These are phyloP conservation scores for Penicillium olsonii DNA, from an alignment of 2,329 filamentous ascomycete species.

Conservation along the genomic window DNA sequence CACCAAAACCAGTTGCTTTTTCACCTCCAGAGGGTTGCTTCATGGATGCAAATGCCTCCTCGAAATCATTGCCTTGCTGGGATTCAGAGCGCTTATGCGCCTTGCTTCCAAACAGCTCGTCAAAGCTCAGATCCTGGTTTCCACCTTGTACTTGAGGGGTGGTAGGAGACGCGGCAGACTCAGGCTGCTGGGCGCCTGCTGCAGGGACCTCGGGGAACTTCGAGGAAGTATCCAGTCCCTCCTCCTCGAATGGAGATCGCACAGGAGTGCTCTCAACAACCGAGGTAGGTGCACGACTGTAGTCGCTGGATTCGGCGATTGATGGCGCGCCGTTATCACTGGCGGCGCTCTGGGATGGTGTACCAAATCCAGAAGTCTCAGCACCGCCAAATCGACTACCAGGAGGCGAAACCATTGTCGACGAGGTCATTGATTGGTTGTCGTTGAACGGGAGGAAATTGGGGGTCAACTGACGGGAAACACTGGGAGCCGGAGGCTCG, in stretches of 20 bases:
- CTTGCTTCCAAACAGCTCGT: constrained; percentile 48
- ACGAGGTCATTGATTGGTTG: constrained; percentile 71
- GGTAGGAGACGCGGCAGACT: constrained; percentile 49
- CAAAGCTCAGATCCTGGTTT: constrained; percentile 44
- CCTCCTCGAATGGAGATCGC: constrained; percentile 40
- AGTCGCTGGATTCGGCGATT: constrained; percentile 26
- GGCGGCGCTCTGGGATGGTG: constrained; percentile 42
- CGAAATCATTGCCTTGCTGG: constrained; percentile 50
- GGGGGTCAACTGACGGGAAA: constrained; percentile 76
- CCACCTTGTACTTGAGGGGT: constrained; percentile 23
- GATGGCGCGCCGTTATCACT: constrained; percentile 34
- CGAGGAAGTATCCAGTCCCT: constrained; percentile 24
- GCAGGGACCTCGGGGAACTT: constrained; percentile 24
- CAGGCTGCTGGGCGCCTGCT: constrained; percentile 16
- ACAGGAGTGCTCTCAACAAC: constrained; percentile 18
- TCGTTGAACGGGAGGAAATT: constrained; percentile 71
- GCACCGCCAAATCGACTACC: constrained; percentile 61
- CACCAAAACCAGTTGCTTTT: constrained; percentile 31
- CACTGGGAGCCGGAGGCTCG: constrained; percentile 63
- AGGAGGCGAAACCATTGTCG: constrained; percentile 74
- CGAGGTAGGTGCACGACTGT: constrained; percentile 18
- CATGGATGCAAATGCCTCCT: constrained; percentile 49
- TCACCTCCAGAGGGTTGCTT: constrained; percentile 52
- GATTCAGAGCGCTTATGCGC: constrained; percentile 47
- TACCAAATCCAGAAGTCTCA: constrained; percentile 50